Evolutionary conservation across 495 filamentous ascomycete species (phyloP), one percentile per base, ranked within the genome.

Genomic region (Xylaria palmicola): DNA sequence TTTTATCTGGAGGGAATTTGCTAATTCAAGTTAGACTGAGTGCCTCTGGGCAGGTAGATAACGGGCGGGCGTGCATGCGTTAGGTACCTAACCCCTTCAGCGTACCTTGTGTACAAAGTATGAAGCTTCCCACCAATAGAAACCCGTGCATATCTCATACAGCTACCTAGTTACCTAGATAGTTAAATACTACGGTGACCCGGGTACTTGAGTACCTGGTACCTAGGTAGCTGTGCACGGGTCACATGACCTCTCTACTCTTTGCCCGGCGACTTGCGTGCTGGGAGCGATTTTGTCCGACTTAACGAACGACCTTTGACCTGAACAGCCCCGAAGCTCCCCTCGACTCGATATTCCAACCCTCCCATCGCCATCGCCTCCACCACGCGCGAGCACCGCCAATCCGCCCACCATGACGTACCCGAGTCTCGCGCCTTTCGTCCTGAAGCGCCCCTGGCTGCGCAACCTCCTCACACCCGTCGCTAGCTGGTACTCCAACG

Each of bases 401-500:
- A 56, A 54, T 37, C 40, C 65, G 50, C 56, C 71, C 77, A 85
- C 72, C 70, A 92, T 94, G 89, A 85, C 88, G 74, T 80, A 84
- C 65, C 88, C 89, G 60, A 86, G 84, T 56, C 74, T 96, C 72
- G 78, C 88, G 63, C 85, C 77, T 62, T 90, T 83, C 76, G 83
- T 95, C 65, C 59, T 86, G 68, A 88, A 88, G 80, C 86, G 91
- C 68, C 93, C 92, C 59, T 96, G 89, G 91, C 85, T 97, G 68
- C 76, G 78, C 71, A 86, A 83, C 68, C 80, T 89, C 79, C 79
- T 98, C 77, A 81, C 68, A 72, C 93, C 93, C 40, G 55, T 97
- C 59, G 84, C 91, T 71, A 82, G 84, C 56, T 94, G 89, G 90
- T 98, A 98, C 80, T 70, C 71, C 70, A 86, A 93, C 71, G 86